A percentile compares a stretch with the other conserved stretches of the same genome.
Evolutionary conservation across 2,329 filamentous ascomycete genomes (phyloP).

Genomic region (Ascochyta viciae-villosae): DNA sequence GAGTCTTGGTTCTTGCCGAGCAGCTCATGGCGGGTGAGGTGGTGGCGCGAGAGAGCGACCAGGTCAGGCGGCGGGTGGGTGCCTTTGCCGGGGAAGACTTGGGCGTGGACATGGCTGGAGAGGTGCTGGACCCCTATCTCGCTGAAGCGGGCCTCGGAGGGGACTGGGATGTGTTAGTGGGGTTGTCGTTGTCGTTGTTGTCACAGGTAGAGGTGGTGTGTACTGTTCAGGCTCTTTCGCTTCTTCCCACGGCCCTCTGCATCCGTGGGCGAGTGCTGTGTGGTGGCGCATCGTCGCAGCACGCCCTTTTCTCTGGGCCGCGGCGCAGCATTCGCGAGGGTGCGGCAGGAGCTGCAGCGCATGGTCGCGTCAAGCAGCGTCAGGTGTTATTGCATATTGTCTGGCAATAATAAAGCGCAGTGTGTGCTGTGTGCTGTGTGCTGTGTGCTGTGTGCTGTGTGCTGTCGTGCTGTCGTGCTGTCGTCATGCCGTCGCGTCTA

Average conservation of each 20-base stretch:
- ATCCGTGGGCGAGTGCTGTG: constrained; percentile 17
- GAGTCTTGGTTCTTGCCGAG: constrained; percentile 89
- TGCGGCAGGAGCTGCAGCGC: constrained; percentile 39
- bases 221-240: constrained; percentile 31
- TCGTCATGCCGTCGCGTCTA: constrained; percentile 17
- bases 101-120: constrained; percentile 79
- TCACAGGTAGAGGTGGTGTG: too few relatives aligned
- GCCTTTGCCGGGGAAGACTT: constrained; percentile 73
- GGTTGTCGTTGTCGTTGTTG: not conserved
- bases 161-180: constrained; percentile 32
- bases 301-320: constrained; percentile 18
- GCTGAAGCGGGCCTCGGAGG: constrained; percentile 76
- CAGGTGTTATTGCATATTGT: constrained; percentile 37
- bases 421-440: too few relatives aligned
- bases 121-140: constrained; percentile 95
- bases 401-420: not conserved
- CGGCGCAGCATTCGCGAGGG: constrained; percentile 27
- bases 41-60: constrained; percentile 79
- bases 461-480: not conserved
- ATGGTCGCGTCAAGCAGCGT: constrained; percentile 29
- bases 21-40: constrained; percentile 84
- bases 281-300: constrained; percentile 38
- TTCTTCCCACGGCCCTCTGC: constrained; percentile 11
- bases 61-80: constrained; percentile 70
- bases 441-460: too few relatives aligned